phyloP scores from a whole-genome alignment of 768 basidiomycete genomes.

The Mycena latifolia region DNA sequence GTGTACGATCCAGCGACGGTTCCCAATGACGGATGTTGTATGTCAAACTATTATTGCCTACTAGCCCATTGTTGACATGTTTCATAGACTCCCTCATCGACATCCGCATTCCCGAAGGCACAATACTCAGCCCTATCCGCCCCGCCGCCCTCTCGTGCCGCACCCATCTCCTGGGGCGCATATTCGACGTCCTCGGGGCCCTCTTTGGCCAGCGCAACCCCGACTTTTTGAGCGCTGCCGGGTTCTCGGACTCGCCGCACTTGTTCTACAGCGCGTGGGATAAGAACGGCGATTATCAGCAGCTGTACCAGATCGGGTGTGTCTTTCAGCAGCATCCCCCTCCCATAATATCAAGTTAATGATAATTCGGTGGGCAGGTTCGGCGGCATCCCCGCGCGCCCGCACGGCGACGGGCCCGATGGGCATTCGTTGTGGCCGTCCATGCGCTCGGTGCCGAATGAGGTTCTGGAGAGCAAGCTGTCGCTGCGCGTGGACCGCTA shows the following conservation, averaged over 20 bases:
- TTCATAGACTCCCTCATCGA: constrained; percentile 30
- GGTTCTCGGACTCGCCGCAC: constrained; percentile 37
- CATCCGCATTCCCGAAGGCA: constrained; percentile 35
- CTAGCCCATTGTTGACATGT: not conserved
- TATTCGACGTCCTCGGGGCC: constrained; percentile 34
- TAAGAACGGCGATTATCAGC: not conserved
- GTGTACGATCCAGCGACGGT: constrained; percentile 35
- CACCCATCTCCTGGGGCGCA: constrained; percentile 36
- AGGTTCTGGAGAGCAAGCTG: constrained; percentile 35
- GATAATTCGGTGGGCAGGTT: constrained; percentile 18
- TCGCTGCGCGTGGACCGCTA: constrained; percentile 37
- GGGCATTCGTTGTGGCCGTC: constrained; percentile 28
- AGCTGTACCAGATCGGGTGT: not conserved
- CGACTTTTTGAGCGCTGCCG: constrained; percentile 32
- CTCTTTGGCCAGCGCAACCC: constrained; percentile 32
- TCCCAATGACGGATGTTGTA: constrained; percentile 33
- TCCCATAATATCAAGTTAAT: not conserved
- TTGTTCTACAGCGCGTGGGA: constrained; percentile 31
- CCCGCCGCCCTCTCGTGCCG: constrained; percentile 37
- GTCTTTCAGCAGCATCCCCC: not conserved
- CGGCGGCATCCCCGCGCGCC: constrained; percentile 36
- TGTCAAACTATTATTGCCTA: not conserved
- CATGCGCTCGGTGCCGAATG: constrained; percentile 36
- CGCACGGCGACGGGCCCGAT: constrained; percentile 29
- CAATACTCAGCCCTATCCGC: constrained; percentile 34